Percentiles rank a stretch among this genome's conserved stretches.
These are phyloP conservation scores for Backusella tuberculispora DNA, from an alignment of 192 early-diverging fungal species.

Conservation along the genomic window DNA sequence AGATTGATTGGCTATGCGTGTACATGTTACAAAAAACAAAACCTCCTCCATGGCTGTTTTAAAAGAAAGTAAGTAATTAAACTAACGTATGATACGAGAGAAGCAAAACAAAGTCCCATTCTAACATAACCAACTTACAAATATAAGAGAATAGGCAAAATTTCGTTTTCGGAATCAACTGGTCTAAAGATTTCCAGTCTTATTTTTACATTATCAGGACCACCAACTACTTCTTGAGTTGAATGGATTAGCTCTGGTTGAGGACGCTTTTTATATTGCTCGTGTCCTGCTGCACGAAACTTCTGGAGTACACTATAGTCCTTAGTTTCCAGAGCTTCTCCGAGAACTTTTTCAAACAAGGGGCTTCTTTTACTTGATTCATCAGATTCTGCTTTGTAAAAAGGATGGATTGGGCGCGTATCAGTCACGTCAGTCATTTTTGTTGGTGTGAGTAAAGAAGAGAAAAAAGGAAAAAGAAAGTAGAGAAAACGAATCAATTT, in stretches of 20 bases:
- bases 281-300: neutral
- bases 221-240: neutral
- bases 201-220: neutral
- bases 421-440: no score
- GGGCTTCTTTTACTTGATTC: neutral
- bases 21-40: no score
- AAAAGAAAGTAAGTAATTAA: neutral
- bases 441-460: no score
- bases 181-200: neutral
- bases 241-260: neutral
- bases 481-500: no score
- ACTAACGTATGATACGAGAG: no score
- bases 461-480: no score
- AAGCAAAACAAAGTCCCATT: neutral
- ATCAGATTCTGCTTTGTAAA: neutral
- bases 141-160: neutral
- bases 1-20: no score
- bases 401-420: neutral
- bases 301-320: neutral
- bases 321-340: neutral
- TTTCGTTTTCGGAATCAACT: neutral
- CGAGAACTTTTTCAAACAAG: neutral
- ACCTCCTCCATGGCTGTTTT: neutral
- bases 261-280: neutral
- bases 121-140: neutral